Evolutionary conservation across 2,329 filamentous ascomycete species (phyloP), one percentile per base, ranked within the genome.

Genomic region (Pochonia chlamydosporia): DNA sequence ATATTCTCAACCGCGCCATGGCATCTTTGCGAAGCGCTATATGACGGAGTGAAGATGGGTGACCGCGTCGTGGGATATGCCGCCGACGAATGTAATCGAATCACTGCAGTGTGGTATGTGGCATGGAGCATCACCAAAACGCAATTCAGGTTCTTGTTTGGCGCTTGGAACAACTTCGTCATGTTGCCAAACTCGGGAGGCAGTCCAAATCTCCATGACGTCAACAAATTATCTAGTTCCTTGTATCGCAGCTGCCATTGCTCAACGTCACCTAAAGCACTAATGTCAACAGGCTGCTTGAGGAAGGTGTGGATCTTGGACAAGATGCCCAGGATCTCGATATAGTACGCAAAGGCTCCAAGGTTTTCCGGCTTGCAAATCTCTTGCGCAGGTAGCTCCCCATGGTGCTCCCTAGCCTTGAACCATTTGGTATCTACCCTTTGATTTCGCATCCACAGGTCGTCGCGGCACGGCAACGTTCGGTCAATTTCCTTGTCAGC

Each of bases 51-150:
- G 68, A 96, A 96, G 44, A 95, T 91, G 11, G 85, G 84, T 2
- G 89, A 95, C 26, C 88, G 79, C 3, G 88, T 93, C 4, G 89
- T 95, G 3, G 91, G 91, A 64, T 96, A 96, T 2, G 90, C 91
- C 5, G 91, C 89, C 1, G 89, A 95, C 0, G 90, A 96, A 68
- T 96, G 90, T 21, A 96, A 76, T 30, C 91, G 83, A 56, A 96
- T 95, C 8, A 95, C 84, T 40, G 90, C 87, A 1, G 89, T 95
- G 64, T 95, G 88, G 59, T 91, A 95, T 1, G 89, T 90, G 4
- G 88, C 86, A 62, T 96, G 91, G 25, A 96, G 74, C 85, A 95
- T 95, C 43, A 96, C 82, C 85, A 90, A 90, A 44, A 85, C 85
- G 62, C 87, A 89, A 60, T 87, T 89, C 41, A 90, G 72, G 36